Evolutionary conservation across 2,329 filamentous ascomycete species (phyloP).

Genomic region (Elsinoe ampelina): DNA sequence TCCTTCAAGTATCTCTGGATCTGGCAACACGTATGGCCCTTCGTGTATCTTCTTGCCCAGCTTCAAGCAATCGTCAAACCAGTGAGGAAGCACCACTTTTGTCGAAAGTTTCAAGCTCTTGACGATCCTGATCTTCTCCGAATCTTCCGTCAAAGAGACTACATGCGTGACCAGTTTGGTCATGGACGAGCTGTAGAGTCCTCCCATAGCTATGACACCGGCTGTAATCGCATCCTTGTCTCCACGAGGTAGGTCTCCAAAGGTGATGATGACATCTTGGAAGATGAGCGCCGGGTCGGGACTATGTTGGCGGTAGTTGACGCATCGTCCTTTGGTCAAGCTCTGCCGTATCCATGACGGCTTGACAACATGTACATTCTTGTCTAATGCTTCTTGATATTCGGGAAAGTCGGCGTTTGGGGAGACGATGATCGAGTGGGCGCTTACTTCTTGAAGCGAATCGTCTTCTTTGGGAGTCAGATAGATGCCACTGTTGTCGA

Average conservation of each 20-base stretch:
- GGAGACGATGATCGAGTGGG: slow-evolving; percentile 58
- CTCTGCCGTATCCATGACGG: slow-evolving; percentile 70
- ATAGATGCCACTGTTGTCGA: slow-evolving; percentile 41
- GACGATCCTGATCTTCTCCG: slow-evolving; percentile 59
- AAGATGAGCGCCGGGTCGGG: slow-evolving; percentile 89
- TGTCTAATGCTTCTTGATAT: slow-evolving; percentile 63
- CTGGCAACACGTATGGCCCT: slow-evolving; percentile 70
- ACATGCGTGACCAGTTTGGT: slow-evolving; percentile 77
- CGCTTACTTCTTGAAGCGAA: slow-evolving; percentile 31
- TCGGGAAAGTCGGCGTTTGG: slow-evolving; percentile 86
- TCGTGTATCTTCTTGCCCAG: slow-evolving; percentile 88
- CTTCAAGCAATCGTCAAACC: slow-evolving; percentile 96
- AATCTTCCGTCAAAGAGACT: slow-evolving; percentile 67
- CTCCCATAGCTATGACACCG: slow-evolving; percentile 80
- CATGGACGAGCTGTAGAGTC: slow-evolving; percentile 63
- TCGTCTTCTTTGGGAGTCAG: slow-evolving; percentile 33
- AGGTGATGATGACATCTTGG: slow-evolving; percentile 71
- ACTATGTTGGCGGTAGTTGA: slow-evolving; percentile 73
- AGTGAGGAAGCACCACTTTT: slow-evolving; percentile 87
- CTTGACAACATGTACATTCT: slow-evolving; percentile 76
- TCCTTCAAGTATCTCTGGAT: slow-evolving; percentile 65
- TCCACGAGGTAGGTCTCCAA: slow-evolving; percentile 70
- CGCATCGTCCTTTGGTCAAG: slow-evolving; percentile 58
- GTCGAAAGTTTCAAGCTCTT: slow-evolving; percentile 48
- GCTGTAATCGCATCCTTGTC: slow-evolving; percentile 91